A percentile compares a stretch with the other conserved stretches of the same genome.
These are phyloP conservation scores for Rossbeevera mucosa DNA, from an alignment of 768 basidiomycete species.

Conservation along the genomic window DNA sequence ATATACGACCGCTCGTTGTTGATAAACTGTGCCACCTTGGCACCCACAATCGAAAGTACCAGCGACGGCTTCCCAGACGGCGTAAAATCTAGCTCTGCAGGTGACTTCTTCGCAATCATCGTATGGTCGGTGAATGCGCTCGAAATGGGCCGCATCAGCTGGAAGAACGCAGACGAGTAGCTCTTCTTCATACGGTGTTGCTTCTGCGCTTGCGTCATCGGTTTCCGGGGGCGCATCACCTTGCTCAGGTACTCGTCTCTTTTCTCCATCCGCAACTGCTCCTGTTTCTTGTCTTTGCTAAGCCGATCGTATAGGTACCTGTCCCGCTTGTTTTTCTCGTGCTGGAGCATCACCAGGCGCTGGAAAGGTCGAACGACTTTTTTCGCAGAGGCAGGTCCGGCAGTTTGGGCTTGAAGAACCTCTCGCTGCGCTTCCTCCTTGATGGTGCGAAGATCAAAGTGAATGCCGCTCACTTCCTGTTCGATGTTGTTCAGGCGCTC, in stretches of 20 bases:
- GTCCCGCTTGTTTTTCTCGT: slow-evolving; percentile 82
- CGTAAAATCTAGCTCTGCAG: slow-evolving; percentile 71
- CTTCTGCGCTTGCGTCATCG: slow-evolving; percentile 53
- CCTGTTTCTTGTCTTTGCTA: slow-evolving; percentile 69
- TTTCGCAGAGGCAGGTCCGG: slow-evolving; percentile 45
- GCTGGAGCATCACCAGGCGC: slow-evolving; percentile 55
- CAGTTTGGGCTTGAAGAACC: slow-evolving; percentile 40
- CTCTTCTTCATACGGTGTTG: slow-evolving; percentile 86
- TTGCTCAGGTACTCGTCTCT: slow-evolving; percentile 72
- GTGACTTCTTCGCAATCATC: slow-evolving; percentile 46
- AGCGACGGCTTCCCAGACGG: slow-evolving; percentile 70
- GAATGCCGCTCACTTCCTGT: slow-evolving; percentile 53
- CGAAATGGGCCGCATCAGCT: slow-evolving; percentile 85
- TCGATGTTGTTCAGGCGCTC: slow-evolving; percentile 76
- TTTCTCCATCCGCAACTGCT: slow-evolving; percentile 67
- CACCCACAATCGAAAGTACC: slow-evolving; percentile 70
- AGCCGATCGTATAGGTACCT: slow-evolving; percentile 62
- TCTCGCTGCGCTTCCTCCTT: slow-evolving; percentile 74
- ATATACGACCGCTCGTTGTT: slow-evolving; percentile 80
- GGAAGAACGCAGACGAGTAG: slow-evolving; percentile 76
- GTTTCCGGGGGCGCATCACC: slow-evolving; percentile 60
- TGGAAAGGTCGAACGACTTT: slow-evolving; percentile 64
- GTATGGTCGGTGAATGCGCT: slow-evolving; percentile 74
- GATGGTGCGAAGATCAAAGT: slow-evolving; percentile 69
- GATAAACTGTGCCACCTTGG: slow-evolving; percentile 63